These are phyloP conservation scores for Vitis riparia DNA, from an alignment of 164 flowering plant genomes.

Conservation along the genomic window DNA sequence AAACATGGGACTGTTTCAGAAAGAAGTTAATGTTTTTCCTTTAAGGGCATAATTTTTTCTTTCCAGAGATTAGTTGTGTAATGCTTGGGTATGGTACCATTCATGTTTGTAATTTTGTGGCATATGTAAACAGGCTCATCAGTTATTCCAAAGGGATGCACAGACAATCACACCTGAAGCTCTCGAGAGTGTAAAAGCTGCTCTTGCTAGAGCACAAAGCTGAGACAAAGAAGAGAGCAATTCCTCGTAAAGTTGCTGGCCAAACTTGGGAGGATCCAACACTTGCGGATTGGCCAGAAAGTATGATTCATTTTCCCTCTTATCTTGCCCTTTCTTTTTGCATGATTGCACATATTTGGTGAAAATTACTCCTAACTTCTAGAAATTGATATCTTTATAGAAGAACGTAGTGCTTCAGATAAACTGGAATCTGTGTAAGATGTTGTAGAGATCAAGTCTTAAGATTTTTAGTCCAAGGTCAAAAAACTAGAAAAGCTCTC, in stretches of 20 bases:
- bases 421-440: no score
- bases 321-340: not conserved
- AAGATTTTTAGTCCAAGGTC: no score
- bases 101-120: not conserved
- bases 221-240: constrained; percentile 85
- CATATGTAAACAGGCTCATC: constrained; percentile 70
- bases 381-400: no score
- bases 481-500: no score
- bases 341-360: no score
- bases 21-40: no score
- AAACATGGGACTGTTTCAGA: no score
- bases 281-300: constrained; percentile 99
- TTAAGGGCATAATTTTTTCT: no score
- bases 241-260: constrained; percentile 98
- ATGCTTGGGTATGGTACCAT: not conserved
- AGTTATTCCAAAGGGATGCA: constrained; percentile 93
- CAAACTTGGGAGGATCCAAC: constrained; percentile 98
- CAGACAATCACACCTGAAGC: constrained; percentile 97
- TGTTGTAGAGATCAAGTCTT: no score
- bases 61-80: not conserved
- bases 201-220: constrained; percentile 96
- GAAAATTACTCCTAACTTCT: no score
- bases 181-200: constrained; percentile 96
- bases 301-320: constrained; percentile 36
- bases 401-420: no score